Conservation (phyloP, 78 protist genomes). For the Andalucia godoyi region DNA sequence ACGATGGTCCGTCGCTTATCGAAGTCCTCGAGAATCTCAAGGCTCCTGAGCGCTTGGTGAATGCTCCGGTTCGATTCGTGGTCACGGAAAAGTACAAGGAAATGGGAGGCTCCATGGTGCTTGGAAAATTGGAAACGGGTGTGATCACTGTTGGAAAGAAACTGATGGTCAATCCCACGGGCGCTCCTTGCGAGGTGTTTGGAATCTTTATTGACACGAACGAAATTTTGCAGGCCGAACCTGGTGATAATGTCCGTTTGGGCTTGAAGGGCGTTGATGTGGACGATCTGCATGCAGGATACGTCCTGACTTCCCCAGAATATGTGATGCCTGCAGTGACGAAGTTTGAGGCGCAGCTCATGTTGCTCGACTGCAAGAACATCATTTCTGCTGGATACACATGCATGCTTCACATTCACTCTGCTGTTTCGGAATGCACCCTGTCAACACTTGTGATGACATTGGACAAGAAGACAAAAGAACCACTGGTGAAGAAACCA, state of each 20-base stretch:
- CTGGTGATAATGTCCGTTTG: conserved; percentile 63
- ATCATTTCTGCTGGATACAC: conserved; percentile 53
- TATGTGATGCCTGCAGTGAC: background rate
- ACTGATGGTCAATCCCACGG: conserved; percentile 7
- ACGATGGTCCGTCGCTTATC: conserved; percentile 61
- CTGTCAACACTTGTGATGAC: conserved; percentile 24
- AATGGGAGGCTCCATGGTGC: conserved; percentile 49
- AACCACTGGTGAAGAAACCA: conserved; percentile 58
- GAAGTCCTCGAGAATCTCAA: conserved; percentile 52
- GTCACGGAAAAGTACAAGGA: conserved; percentile 66
- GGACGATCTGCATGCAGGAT: conserved; percentile 17
- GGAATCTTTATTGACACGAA: conserved; percentile 16
- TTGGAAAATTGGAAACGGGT: conserved; percentile 89
- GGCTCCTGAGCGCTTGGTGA: conserved; percentile 22
- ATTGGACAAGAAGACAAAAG: conserved; percentile 72
- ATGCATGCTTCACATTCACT: conserved; percentile 71
- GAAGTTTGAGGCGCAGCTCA: conserved; percentile 54
- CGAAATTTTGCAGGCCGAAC: conserved; percentile 7
- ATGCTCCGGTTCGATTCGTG: conserved; percentile 70
- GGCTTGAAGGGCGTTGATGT: conserved; percentile 60
- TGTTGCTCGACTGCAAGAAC: conserved; percentile 55
- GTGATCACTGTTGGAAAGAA: conserved; percentile 29
- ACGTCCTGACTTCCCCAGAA: background rate
- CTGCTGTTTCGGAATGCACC: conserved; percentile 53
- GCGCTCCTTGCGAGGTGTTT: background rate